Base-by-base conservation (phyloP, 768 basidiomycete species). In the Agrocybe pediades region DNA sequence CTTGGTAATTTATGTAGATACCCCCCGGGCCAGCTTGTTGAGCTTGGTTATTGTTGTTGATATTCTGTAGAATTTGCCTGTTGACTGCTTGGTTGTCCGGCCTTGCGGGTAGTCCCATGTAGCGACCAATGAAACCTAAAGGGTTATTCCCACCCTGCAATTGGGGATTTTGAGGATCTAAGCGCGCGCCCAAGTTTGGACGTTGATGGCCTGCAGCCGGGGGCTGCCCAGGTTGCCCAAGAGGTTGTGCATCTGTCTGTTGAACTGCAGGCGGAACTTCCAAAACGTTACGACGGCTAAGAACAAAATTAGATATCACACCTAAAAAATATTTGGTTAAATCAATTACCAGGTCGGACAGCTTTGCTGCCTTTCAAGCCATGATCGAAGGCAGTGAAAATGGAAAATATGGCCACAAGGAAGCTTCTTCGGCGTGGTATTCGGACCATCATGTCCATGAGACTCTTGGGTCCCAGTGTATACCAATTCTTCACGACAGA, bases 321-420 rank as follows among this genome's bases (percentile, higher is more conserved):
- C 51, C 16, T 21, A 3, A 5, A 25, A 62, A 53, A 13, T 33
- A 13, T 40, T 20, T 40, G 26, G 3, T 25, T 15, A 36, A 53
- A 52, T 19, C 27, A 70, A 87, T 70, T 46, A 96, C 96, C 96
- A 99, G 39, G 97, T 99, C 1, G 97, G 97, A 68, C 97, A 99
- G 62, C 92, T 98, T 70, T 98, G 97, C 69, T 99, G 97, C 41
- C 97, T 82, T 70, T 99, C 97, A 23, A 99, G 81, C 97, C 97
- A 99, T 19, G 93, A 95, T 36, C 94, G 82, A 57, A 99, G 81
- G 70, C 97, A 99, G 65, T 98, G 87, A 68, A 98, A 96, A 71
- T 99, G 97, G 75, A 99, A 99, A 40, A 97, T 86, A 68, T 99
- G 97, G 0, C 95, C 95, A 72, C 97, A 99, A 8, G 90, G 92